These are phyloP conservation scores for Eleusine coracana DNA, from an alignment of 176 grass and related monocot genomes.

Conservation along the genomic window DNA sequence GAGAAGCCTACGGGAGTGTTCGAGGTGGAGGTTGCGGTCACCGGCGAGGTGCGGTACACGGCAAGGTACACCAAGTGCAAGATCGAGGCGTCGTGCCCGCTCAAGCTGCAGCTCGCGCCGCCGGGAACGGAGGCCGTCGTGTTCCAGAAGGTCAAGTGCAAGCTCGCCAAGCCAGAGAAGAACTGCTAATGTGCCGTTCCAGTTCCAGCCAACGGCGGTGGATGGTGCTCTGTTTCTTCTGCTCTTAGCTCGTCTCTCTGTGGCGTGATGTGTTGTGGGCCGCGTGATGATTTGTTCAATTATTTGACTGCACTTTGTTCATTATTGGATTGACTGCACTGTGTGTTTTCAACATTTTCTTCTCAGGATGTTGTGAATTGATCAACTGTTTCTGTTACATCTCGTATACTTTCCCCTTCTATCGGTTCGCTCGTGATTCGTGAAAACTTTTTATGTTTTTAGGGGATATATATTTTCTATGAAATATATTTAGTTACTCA, in stretches of 20 bases:
- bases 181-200: constrained; percentile 21
- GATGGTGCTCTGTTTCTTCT: neutral
- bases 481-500: neutral
- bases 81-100: constrained; percentile 31
- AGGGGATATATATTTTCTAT: too few relatives aligned
- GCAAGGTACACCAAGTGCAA: constrained; percentile 22
- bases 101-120: constrained; percentile 39
- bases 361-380: too few relatives aligned
- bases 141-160: constrained; percentile 40
- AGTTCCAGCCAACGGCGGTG: neutral
- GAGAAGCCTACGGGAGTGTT: constrained; percentile 38
- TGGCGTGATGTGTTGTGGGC: neutral
- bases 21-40: constrained; percentile 32
- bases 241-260: too few relatives aligned
- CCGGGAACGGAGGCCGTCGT: neutral
- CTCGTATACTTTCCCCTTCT: too few relatives aligned
- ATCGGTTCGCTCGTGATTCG: too few relatives aligned
- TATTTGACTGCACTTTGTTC: neutral
- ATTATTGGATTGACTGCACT: neutral
- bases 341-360: neutral
- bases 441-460: too few relatives aligned
- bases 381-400: too few relatives aligned
- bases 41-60: constrained; percentile 13
- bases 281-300: neutral
- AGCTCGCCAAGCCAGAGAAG: constrained; percentile 34